phyloP scores from a whole-genome alignment of 495 filamentous ascomycete genomes.

The Xylaria longipes region DNA sequence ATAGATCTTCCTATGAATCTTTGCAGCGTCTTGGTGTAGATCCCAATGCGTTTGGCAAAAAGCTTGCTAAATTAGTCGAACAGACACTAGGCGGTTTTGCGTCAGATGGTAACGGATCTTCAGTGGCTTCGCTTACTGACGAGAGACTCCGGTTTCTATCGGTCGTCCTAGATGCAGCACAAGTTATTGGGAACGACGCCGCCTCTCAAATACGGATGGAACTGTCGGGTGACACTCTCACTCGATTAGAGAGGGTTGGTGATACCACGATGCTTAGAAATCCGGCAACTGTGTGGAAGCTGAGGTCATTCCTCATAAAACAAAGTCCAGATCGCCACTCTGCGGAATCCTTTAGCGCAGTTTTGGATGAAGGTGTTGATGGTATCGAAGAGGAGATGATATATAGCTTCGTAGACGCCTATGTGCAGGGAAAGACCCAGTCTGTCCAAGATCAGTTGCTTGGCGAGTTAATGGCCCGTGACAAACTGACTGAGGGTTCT shows the following conservation, averaged over 20 bases:
- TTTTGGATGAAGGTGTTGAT: constrained; percentile 31
- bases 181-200: background rate
- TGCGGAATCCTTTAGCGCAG: constrained; percentile 19
- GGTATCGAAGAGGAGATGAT: constrained; percentile 34
- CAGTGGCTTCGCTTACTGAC: constrained; percentile 14
- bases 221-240: constrained; percentile 28
- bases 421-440: constrained; percentile 25
- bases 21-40: constrained; percentile 20
- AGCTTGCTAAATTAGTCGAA: constrained; percentile 31
- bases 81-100: constrained; percentile 26
- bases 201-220: constrained; percentile 1
- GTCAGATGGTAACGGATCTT: constrained; percentile 20
- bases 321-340: constrained; percentile 35
- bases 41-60: constrained; percentile 25
- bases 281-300: constrained; percentile 44
- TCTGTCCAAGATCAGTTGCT: constrained; percentile 29
- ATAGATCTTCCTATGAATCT: constrained; percentile 20
- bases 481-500: constrained; percentile 31
- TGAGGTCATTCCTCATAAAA: constrained; percentile 46
- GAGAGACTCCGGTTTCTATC: constrained; percentile 24
- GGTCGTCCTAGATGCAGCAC: constrained; percentile 31
- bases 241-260: constrained; percentile 39
- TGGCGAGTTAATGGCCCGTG: constrained; percentile 30
- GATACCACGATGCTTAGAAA: constrained; percentile 36
- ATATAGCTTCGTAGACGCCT: constrained; percentile 36